Base-by-base conservation (phyloP, 2,329 filamentous ascomycete species). In the Talaromyces islandicus region DNA sequence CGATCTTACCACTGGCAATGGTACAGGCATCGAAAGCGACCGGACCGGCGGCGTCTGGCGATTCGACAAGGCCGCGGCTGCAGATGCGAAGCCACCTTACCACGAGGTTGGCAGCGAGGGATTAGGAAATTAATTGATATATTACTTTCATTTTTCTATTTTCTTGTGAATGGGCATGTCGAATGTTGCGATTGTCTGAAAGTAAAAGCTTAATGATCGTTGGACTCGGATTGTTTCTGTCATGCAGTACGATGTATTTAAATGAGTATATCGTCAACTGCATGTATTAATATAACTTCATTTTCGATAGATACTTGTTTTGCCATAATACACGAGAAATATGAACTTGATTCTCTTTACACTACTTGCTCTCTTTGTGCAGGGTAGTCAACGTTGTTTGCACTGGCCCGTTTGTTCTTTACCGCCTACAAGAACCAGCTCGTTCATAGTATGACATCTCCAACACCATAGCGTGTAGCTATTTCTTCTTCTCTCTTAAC, bases 1-100 rank as follows among this genome's bases (percentile, higher is more conserved):
- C 24, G 74, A 75, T 21, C 63, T 78, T 29, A 60, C 67, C 9
- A 65, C 67, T 69, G 81, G 65, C 75, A 81, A 63, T 70, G 77
- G 58, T 66, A 65, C 68, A 1, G 70, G 70, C 7, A 69, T 85
- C 19, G 88, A 89, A 64, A 75, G 80, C 38, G 83, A 85, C 53
- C 87, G 88, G 76, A 90, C 88, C 1, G 85, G 84, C 58, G 88
- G 88, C 0, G 79, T 90, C 32, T 91, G 88, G 88, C 77, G 84
- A 61, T 90, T 88, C 71, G 85, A 88, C 72, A 72, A 79, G 63
- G 71, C 78, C 60, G 83, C 82, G 68, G 82, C 79, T 7, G 68
- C 68, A n/a, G 71, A 65, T 63, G 76, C 77, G 24, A 68, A 70
- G 58, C 71, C 73, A 12, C 78, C 77, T 10, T 80, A 79, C 64